A percentile compares a stretch with the other conserved stretches of the same genome.
phyloP scores from a whole-genome alignment of 495 filamentous ascomycete species.

The Tetracladium setigerum region DNA sequence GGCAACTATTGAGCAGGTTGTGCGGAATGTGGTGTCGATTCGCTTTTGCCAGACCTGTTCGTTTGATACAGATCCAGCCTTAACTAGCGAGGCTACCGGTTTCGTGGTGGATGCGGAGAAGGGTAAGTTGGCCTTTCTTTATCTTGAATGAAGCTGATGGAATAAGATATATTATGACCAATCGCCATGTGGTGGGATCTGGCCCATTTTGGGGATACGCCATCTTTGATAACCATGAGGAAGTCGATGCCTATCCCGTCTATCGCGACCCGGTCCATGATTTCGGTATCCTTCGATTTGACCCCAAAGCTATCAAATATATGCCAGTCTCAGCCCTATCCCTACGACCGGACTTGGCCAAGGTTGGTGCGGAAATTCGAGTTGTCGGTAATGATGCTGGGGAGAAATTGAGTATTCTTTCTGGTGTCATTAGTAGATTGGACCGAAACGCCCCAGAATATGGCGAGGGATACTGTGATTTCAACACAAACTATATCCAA shows the following conservation, averaged over 20 bases:
- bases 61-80: constrained; percentile 91
- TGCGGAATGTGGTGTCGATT: constrained; percentile 90
- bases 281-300: constrained; percentile 93
- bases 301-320: constrained; percentile 92
- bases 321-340: constrained; percentile 77
- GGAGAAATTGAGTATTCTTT: constrained; percentile 96
- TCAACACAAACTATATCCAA: constrained; percentile 99
- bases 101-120: constrained; percentile 95
- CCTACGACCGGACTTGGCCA: constrained; percentile 80
- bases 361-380: constrained; percentile 86
- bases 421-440: constrained; percentile 91
- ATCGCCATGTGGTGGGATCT: constrained; percentile 90
- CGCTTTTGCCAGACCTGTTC: constrained; percentile 98
- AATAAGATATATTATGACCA: constrained; percentile 63
- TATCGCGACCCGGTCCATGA: constrained; percentile 98
- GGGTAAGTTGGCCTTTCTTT: constrained; percentile 48
- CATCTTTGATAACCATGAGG: constrained; percentile 97
- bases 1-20: constrained; percentile 86
- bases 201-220: constrained; percentile 97
- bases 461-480: constrained; percentile 96
- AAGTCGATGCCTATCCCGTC: constrained; percentile 95
- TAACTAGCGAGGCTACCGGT: constrained; percentile 91
- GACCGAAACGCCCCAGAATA: constrained; percentile 98
- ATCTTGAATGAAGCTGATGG: constrained; percentile 27
- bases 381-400: constrained; percentile 98